Evolutionary conservation across 2,329 filamentous ascomycete species (phyloP).

Genomic region (Nectriaceae sp.): DNA sequence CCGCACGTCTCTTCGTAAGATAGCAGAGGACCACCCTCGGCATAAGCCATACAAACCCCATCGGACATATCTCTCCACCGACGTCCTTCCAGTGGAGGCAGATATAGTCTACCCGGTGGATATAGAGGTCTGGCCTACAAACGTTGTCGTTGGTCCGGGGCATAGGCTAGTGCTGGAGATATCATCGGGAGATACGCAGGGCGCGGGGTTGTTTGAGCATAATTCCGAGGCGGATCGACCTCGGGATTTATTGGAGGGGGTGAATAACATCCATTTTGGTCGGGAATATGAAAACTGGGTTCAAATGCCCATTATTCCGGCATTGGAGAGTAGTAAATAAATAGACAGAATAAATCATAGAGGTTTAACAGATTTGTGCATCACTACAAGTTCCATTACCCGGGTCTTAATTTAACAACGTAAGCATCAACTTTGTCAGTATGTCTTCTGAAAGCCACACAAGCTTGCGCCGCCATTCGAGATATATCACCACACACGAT

Average conservation of each 20-base stretch:
- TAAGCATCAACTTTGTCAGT: no score
- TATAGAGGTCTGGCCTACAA: constrained; percentile 65
- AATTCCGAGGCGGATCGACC: constrained; percentile 20
- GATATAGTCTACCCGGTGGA: constrained; percentile 60
- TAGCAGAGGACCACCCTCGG: constrained; percentile 48
- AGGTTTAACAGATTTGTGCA: no score
- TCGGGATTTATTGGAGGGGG: constrained; percentile 37
- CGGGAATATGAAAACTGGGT: constrained; percentile 51
- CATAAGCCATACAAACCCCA: constrained; percentile 54
- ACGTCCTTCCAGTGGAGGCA: constrained; percentile 52
- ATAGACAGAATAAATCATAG: no score
- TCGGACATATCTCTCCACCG: constrained; percentile 57
- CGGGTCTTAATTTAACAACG: no score
- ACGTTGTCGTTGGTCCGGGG: constrained; percentile 50
- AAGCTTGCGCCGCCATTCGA: no score
- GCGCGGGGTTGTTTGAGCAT: constrained; percentile 56
- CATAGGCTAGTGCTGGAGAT: constrained; percentile 56
- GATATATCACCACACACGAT: constrained; percentile 25
- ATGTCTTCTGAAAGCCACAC: no score
- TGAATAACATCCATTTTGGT: constrained; percentile 56
- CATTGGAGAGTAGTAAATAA: no score
- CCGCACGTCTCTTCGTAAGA: constrained; percentile 55
- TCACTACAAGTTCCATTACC: no score
- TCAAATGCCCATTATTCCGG: constrained; percentile 54
- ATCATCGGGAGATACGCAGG: constrained; percentile 56